Base-by-base conservation (phyloP, 331 rosid species). In the Phaseolus coccineus region DNA sequence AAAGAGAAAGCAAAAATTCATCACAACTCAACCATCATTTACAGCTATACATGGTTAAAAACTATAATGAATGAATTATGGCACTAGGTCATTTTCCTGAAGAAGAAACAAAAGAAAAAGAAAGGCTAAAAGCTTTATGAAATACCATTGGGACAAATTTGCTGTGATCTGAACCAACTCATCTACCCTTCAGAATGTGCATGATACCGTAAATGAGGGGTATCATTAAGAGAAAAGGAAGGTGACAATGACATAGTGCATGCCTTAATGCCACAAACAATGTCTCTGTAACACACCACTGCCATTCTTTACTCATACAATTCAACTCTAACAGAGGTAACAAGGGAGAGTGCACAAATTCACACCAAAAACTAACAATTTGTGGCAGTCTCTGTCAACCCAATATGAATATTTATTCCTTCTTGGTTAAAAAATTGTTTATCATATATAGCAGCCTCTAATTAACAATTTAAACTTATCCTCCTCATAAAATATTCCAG, bases 111-210 rank as follows among this genome's bases (percentile, higher is more conserved):
- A 37, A 64, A 16, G 19, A 19, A 19, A 19, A 27, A 31, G n/a
- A 63, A 63, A 63, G 5, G 47, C 16, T 15, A 35, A 63, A 31
- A 35, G 47, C 13, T 35, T 27, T 10, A 58, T 35, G 39, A 35
- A 35, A 35, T 35, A 35, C 4, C 6, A 4, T 35, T 35, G 6
- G 6, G 39, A 35, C 2, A 16, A 65, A 65, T n/a, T 73, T 35
- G 77, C 22, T 72, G 24, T 72, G 39, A 22, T 73, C 24, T 53
- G 37, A 73, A 73, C 53, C 65, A 53, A 73, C 53, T 13, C 53
- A 73, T 73, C 67, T 73, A 56, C 68, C 67, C 14, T 56, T 73
- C 11, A 56, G 68, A 37, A 67, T 24, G 25, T 56, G 55, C 40
- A 52, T 2, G 48, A 4, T 22, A 33, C 0, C 5, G 22, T 33